phyloP scores from a whole-genome alignment of 257 asterid species.

The Agastache rugosa region DNA sequence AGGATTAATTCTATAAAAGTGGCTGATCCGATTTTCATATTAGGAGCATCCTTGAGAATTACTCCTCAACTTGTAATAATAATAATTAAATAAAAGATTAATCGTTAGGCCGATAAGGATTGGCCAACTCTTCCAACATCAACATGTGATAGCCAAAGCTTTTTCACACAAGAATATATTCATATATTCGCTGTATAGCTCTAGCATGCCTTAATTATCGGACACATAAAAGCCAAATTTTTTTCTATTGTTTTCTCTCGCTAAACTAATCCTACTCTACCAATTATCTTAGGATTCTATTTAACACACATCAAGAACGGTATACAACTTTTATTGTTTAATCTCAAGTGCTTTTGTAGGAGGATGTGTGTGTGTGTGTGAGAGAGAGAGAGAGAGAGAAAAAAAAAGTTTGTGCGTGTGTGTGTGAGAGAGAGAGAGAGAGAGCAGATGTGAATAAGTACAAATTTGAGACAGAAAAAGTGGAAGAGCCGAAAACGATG shows the following conservation, averaged over 20 bases:
- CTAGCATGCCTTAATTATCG: constrained; percentile 19
- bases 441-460: constrained; percentile 17
- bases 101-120: constrained; percentile 28
- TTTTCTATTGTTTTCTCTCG: neutral
- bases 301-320: constrained; percentile 11
- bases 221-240: neutral
- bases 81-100: neutral
- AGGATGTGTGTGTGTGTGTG: too few relatives aligned
- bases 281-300: constrained; percentile 16
- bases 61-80: constrained; percentile 12
- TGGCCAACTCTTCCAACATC: constrained; percentile 25
- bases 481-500: constrained; percentile 23
- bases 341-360: neutral
- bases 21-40: neutral
- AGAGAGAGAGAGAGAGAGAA: constrained; percentile 2
- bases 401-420: neutral
- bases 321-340: constrained; percentile 29
- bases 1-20: constrained; percentile 10
- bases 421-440: constrained; percentile 27
- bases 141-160: constrained; percentile 36
- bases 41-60: neutral
- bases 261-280: neutral
- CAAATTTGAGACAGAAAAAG: constrained; percentile 23
- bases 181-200: constrained; percentile 7
- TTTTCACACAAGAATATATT: constrained; percentile 22